Evolutionary conservation across 257 asterid species (phyloP).

Genomic region (Agastache rugosa): DNA sequence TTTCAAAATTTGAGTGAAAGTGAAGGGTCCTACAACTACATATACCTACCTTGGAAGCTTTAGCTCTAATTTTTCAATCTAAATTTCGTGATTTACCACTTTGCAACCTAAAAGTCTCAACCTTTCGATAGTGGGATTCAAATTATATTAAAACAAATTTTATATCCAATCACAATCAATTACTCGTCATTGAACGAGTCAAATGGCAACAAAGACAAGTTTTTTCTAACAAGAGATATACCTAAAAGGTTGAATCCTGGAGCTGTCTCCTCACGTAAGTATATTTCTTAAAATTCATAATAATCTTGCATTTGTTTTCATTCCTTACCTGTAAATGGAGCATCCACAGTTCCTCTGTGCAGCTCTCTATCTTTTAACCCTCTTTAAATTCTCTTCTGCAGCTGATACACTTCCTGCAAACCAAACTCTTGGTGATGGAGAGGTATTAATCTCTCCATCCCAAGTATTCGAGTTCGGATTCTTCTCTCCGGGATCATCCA

Average conservation of each 20-base stretch:
- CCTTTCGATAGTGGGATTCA: not conserved
- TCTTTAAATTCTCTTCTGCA: not conserved
- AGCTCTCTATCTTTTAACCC: conserved; percentile 9
- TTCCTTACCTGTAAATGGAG: conserved; percentile 2
- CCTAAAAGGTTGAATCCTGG: conserved; percentile 2
- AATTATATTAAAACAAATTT: not conserved
- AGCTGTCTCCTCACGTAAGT: not conserved
- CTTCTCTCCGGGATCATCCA: conserved; percentile 34
- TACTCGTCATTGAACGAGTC: conserved; percentile 9
- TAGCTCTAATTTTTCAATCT: conserved; percentile 1
- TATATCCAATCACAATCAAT: not conserved
- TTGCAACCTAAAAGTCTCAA: not conserved
- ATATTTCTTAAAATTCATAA: not conserved
- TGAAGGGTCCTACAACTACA: not conserved
- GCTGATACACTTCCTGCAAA: conserved; percentile 14
- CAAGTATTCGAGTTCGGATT: conserved; percentile 33
- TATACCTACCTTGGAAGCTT: not conserved
- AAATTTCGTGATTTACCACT: not conserved
- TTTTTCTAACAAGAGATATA: not conserved
- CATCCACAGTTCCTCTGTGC: conserved; percentile 18
- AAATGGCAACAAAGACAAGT: not conserved
- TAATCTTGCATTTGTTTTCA: not conserved
- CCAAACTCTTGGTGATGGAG: conserved; percentile 31
- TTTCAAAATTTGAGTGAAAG: not conserved
- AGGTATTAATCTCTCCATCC: conserved; percentile 17